These are phyloP conservation scores for Linum usitatissimum DNA, from an alignment of 345 rosid species.

Conservation along the genomic window DNA sequence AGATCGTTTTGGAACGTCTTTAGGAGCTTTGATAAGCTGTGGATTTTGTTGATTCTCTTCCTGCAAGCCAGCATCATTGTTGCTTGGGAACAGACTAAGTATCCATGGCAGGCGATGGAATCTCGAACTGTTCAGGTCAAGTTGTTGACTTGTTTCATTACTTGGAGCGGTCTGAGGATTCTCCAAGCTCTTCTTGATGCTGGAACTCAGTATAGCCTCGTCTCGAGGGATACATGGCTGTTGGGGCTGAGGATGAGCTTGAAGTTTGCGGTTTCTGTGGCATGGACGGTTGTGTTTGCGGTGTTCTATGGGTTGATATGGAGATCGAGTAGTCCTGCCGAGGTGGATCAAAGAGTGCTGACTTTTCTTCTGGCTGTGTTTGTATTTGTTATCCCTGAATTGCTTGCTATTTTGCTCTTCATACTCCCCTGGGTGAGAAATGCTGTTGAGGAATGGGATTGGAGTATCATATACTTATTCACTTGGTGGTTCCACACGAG, in stretches of 20 bases:
- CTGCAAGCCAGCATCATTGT: slow-evolving; percentile 71
- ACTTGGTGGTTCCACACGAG: slow-evolving; percentile 81
- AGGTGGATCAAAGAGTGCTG: slow-evolving; percentile 31
- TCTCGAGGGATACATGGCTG: slow-evolving; percentile 66
- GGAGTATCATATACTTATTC: slow-evolving; percentile 48
- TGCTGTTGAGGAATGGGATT: slow-evolving; percentile 71
- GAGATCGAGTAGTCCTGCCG: slow-evolving; percentile 54
- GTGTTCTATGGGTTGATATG: slow-evolving; percentile 62
- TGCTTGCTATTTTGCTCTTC: slow-evolving; percentile 68
- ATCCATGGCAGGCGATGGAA: slow-evolving; percentile 55
- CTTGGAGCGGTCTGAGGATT: slow-evolving; percentile 82
- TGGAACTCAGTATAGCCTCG: slow-evolving; percentile 46
- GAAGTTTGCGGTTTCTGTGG: slow-evolving; percentile 53
- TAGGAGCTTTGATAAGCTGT: slow-evolving; percentile 80
- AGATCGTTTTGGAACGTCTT: slow-evolving; percentile 79
- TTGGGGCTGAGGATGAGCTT: slow-evolving; percentile 68
- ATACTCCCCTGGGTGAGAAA: slow-evolving; percentile 85
- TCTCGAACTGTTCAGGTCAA: slow-evolving; percentile 45
- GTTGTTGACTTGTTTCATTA: slow-evolving; percentile 58
- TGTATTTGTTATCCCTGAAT: slow-evolving; percentile 60
- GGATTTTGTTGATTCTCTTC: slow-evolving; percentile 72
- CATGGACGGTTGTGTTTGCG: slow-evolving; percentile 56
- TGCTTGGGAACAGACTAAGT: slow-evolving; percentile 46
- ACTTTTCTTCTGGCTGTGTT: slow-evolving; percentile 56
- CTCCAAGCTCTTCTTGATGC: slow-evolving; percentile 72